Base-by-base conservation (phyloP, 2,329 filamentous ascomycete genomes). In the Geoglossum cookeanum region DNA sequence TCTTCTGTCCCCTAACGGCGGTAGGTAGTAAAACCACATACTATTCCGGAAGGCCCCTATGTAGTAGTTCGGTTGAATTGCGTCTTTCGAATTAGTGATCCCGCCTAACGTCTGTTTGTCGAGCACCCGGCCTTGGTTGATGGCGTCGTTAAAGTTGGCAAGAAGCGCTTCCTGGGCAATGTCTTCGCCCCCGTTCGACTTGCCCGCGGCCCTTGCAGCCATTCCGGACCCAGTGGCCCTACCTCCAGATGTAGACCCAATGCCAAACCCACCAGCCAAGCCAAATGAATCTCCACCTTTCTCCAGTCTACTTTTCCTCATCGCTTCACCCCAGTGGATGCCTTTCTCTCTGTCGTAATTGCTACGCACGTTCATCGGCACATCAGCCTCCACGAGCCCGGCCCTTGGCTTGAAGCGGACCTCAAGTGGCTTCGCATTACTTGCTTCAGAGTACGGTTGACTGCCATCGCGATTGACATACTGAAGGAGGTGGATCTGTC, bases 381-480 rank as follows among this genome's bases (percentile, higher is more conserved):
- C 78, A 68, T 98, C 92, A 56, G 97, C 76, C 71, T 98, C 92
- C 58, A 96, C 75, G 72, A 96, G 86, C 58, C 90, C 90, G 0
- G 86, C 80, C 58, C 78, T 73, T 13, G 83, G 78, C 73, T 97
- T 98, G 68, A 95, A 74, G 62, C 91, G 87, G 64, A 97, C 74
- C 64, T 85, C 81, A 15, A 79, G 74, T 9, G 91, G 85, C 57
- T 76, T 74, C 33, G 78, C 74, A 15, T 72, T 71, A 56, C 72
- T 70, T 11, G 70, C 66, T 27, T 79, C 75, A 57, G 78, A 78
- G 69, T 85, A 84, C 4, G 79, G 75, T 61, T 83, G 77, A 45
- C 78, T 74, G 58, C 80, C 74, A 44, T 76, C 75, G 61, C 87
- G 85, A 70, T 90, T 90, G 30, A 90, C 84, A 69, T 94, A 94